Evolutionary conservation across 2,329 filamentous ascomycete species (phyloP).

Genomic region (Claviceps pazoutovae): DNA sequence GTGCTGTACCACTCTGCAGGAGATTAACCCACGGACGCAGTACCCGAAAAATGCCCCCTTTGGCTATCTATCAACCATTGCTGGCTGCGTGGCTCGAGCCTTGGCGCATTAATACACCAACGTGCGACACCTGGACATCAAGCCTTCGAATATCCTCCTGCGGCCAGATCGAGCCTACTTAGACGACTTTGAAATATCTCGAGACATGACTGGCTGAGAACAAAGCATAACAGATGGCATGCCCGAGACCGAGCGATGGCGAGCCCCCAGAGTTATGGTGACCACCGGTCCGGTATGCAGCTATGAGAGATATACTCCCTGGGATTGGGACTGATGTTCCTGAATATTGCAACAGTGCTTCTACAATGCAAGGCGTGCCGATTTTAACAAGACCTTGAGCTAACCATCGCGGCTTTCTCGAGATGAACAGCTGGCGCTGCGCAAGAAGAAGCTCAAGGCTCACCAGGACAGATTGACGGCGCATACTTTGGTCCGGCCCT

Average conservation of each 20-base stretch:
- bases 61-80: constrained; percentile 15
- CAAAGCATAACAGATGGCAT: constrained; percentile 28
- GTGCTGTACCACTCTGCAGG: constrained; percentile 11
- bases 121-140: constrained; percentile 33
- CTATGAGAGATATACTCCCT: constrained; percentile 34
- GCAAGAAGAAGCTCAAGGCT: constrained; percentile 21
- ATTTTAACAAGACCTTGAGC: constrained; percentile 25
- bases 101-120: constrained; percentile 28
- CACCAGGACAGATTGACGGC: constrained; percentile 21
- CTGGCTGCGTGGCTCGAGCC: constrained; percentile 21
- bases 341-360: constrained; percentile 32
- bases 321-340: constrained; percentile 24
- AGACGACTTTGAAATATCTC: constrained; percentile 35
- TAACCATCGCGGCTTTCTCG: constrained; percentile 15
- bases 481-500: constrained; percentile 22
- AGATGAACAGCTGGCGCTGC: constrained; percentile 18
- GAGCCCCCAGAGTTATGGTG: constrained; percentile 28
- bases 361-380: constrained; percentile 24
- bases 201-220: constrained; percentile 30
- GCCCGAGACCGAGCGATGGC: constrained; percentile 30
- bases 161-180: constrained; percentile 31
- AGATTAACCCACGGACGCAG: constrained; percentile 10
- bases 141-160: constrained; percentile 33
- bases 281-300: constrained; percentile 28
- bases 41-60: constrained; percentile 19